phyloP scores from a whole-genome alignment of 331 rosid genomes.

The Phaseolus coccineus region DNA sequence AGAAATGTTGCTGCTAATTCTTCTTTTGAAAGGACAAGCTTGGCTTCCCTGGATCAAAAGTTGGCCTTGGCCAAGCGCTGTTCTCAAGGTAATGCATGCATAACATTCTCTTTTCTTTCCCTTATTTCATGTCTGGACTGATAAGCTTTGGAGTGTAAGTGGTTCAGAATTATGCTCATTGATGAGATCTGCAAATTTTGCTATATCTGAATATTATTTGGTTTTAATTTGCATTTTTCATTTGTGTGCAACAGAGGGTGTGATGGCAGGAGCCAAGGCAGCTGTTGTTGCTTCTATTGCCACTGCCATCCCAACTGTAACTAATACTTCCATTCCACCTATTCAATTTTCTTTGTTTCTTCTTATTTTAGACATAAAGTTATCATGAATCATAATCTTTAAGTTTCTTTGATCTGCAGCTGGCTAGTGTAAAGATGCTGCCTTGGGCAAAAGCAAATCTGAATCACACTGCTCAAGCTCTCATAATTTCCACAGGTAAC shows the following conservation, averaged over 20 bases:
- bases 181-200: not conserved
- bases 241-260: conserved; percentile 75
- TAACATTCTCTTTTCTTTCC: not conserved
- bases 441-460: conserved; percentile 98
- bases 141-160: not conserved
- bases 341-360: not conserved
- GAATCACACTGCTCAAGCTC: conserved; percentile 96
- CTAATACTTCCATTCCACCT: conserved; percentile 18
- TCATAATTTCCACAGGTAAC: conserved; percentile 88
- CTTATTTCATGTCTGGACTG: not conserved
- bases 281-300: conserved; percentile 86
- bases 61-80: conserved; percentile 85
- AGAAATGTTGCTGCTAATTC: conserved; percentile 65
- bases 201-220: not conserved
- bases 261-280: conserved; percentile 95
- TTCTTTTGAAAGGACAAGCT: conserved; percentile 57
- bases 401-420: conserved; percentile 39
- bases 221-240: not conserved
- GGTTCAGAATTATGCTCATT: not conserved
- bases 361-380: not conserved
- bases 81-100: conserved; percentile 59
- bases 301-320: conserved; percentile 95
- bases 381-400: not conserved
- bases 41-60: conserved; percentile 72
- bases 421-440: conserved; percentile 90